These are phyloP conservation scores for Zygoascus meyerae DNA, from an alignment of 1,139 yeast genomes.

Conservation along the genomic window DNA sequence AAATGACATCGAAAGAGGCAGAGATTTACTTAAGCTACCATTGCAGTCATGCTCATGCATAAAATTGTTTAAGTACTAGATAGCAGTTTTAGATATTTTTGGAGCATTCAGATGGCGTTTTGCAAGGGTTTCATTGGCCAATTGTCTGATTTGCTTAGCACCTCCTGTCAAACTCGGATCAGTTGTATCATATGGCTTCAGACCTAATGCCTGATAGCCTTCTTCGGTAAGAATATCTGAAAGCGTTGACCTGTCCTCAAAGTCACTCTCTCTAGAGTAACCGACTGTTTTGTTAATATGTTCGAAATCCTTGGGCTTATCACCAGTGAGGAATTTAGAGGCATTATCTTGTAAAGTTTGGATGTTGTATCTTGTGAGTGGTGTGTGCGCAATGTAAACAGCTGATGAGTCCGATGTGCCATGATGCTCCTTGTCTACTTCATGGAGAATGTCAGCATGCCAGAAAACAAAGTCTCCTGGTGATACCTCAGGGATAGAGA, in stretches of 20 bases:
- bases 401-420: slow-evolving; percentile 41
- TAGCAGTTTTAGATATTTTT: no score
- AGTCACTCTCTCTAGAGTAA: slow-evolving; percentile 25
- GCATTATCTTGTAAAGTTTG: slow-evolving; percentile 30
- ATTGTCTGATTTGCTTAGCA: neutral
- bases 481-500: slow-evolving; percentile 24
- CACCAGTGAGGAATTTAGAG: slow-evolving; percentile 27
- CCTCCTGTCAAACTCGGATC: neutral
- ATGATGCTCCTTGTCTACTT: slow-evolving; percentile 41
- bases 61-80: no score
- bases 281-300: slow-evolving; percentile 23
- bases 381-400: slow-evolving; percentile 36
- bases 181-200: slow-evolving; percentile 4
- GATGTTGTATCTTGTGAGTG: slow-evolving; percentile 26
- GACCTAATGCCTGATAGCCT: slow-evolving; percentile 9
- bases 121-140: slow-evolving; percentile 3
- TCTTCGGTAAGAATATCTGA: slow-evolving; percentile 13
- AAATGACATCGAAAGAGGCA: no score
- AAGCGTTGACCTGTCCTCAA: slow-evolving; percentile 14
- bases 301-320: slow-evolving; percentile 37
- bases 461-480: slow-evolving; percentile 44
- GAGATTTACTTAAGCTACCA: no score
- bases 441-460: slow-evolving; percentile 47
- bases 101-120: neutral
- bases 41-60: no score